Base-by-base conservation (phyloP, 2,329 filamentous ascomycete genomes). In the Mycocentrospora acerina region DNA sequence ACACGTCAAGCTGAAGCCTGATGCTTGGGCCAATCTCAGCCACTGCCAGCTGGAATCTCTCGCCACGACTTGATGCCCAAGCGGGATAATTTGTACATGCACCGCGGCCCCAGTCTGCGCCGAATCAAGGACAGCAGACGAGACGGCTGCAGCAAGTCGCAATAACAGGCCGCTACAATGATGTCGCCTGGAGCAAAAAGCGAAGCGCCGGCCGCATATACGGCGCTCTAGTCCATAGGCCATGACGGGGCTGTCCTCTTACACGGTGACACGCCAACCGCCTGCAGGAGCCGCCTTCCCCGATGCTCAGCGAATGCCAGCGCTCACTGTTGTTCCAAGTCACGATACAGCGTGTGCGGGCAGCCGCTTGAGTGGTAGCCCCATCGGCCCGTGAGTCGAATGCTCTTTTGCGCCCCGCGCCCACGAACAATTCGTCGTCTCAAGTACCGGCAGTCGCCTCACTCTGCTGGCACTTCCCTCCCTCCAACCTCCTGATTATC, bases 201-300 rank as follows among this genome's bases (percentile, higher is more conserved):
- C 61, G 62, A 59, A 50, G 62, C 59, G 62, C 61, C 54, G 62
- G 41, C 55, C 54, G 60, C 60, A 59, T 61, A 54, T 28, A 42
- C 55, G 58, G 57, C 53, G 47, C 42, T 42, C 37, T 42, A 27
- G 37, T 10, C 37, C 49, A 49, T 44, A 38, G 15, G 40, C 26
- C 35, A 39, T 42, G 35, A 44, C 42, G 41, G 41, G 43, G 43
- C 46, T 45, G 44, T 46, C 54, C 53, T 57, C 54, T 64, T 43
- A 61, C 55, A 55, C 46, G 48, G 51, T 53, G 60, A 57, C 59
- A 62, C 60, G 60, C 55, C 52, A 45, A 40, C 50, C 40, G 40
- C 42, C 40, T 45, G 39, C 44, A 47, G 33, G 37, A 42, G 45
- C 53, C 51, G 58, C 42, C 41, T 50, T 53, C 48, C 55, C 51